Percentiles rank a stretch among this genome's conserved stretches.
Evolutionary conservation across 2,329 filamentous ascomycete genomes (phyloP).

Genomic region (Penicillium freii): DNA sequence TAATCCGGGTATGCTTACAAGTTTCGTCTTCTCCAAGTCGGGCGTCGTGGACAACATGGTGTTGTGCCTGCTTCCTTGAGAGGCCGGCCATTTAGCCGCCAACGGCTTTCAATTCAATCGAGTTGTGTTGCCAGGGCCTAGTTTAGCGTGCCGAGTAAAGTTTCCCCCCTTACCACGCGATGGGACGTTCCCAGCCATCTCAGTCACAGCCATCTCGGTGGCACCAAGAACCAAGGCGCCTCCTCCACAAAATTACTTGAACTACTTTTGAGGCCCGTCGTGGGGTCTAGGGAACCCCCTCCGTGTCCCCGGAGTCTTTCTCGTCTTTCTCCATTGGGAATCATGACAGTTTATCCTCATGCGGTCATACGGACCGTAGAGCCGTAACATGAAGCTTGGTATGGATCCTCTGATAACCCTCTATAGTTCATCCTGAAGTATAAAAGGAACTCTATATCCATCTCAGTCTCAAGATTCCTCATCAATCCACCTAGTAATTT

Average conservation of each 20-base stretch:
- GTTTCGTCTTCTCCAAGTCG: neutral
- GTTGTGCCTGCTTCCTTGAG: neutral
- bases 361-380: conserved; percentile 16
- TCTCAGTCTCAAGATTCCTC: neutral
- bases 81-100: conserved; percentile 1
- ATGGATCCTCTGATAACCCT: neutral
- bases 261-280: neutral
- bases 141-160: neutral
- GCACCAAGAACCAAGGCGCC: neutral
- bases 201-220: neutral
- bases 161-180: neutral
- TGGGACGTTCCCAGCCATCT: neutral
- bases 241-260: neutral
- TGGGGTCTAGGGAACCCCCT: conserved; percentile 6
- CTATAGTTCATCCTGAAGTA: neutral
- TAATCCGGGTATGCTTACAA: neutral
- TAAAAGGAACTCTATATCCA: conserved; percentile 3
- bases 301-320: conserved; percentile 24
- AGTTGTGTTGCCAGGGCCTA: neutral
- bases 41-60: neutral
- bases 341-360: neutral
- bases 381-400: conserved; percentile 3
- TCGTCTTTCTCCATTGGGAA: conserved; percentile 16
- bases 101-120: neutral
- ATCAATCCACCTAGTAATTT: neutral